Evolutionary conservation across 2,329 filamentous ascomycete species (phyloP).

Genomic region (Neofusicoccum parvum): DNA sequence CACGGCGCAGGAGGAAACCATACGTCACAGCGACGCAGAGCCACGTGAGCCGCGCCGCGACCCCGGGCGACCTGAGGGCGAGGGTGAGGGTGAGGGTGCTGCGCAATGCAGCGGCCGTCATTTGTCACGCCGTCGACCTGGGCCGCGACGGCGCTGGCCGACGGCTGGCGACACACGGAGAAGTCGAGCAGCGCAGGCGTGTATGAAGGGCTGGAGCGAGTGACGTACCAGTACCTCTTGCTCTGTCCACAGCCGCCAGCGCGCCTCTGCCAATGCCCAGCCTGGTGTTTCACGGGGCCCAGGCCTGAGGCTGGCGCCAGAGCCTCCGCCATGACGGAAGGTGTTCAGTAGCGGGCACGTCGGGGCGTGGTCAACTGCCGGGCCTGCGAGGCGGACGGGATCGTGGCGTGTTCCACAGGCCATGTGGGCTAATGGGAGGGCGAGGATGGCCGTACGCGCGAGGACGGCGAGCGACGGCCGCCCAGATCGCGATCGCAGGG

Average conservation of each 20-base stretch:
- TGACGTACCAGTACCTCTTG: not conserved
- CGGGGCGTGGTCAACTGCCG: not conserved
- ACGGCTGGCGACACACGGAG: too few relatives aligned
- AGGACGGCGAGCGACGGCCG: not conserved
- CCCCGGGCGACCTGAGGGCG: too few relatives aligned
- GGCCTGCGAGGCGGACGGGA: not conserved
- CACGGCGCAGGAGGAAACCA: too few relatives aligned
- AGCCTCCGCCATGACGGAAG: not conserved
- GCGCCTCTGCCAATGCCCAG: too few relatives aligned
- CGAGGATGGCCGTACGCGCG: not conserved
- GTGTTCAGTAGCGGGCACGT: not conserved
- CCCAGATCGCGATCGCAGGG: constrained; percentile 7
- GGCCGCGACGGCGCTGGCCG: not conserved
- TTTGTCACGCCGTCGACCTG: not conserved
- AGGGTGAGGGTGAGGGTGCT: too few relatives aligned
- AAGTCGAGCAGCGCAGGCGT: not conserved
- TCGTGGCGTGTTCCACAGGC: not conserved
- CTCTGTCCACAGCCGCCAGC: too few relatives aligned
- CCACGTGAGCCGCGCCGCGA: not conserved
- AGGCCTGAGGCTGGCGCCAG: not conserved
- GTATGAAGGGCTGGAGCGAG: not conserved
- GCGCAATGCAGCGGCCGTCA: too few relatives aligned
- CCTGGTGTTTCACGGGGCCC: not conserved
- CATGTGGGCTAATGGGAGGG: constrained; percentile 8
- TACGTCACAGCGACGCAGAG: not conserved